These are phyloP conservation scores for Mortierella sp. DNA, from an alignment of 371 early-diverging fungal genomes.

Conservation along the genomic window DNA sequence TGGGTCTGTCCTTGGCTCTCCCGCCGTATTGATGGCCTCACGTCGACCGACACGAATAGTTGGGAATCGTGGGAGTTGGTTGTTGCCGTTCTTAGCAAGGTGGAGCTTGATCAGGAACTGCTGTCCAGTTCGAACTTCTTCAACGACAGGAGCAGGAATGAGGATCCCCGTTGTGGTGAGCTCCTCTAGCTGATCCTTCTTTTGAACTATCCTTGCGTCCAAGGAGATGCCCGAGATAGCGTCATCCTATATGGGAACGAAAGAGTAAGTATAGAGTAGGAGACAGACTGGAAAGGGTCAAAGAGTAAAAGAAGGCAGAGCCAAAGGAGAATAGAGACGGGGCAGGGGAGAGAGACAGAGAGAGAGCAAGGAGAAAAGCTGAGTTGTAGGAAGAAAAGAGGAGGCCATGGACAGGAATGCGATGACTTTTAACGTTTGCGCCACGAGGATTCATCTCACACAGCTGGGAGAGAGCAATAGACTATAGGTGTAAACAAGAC, in stretches of 20 bases:
- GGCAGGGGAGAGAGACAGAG: background rate
- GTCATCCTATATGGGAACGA: conserved; percentile 7
- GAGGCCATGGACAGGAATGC: too few species aligned
- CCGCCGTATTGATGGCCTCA: conserved; percentile 46
- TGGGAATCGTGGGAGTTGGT: conserved; percentile 14
- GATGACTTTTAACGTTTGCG: too few species aligned
- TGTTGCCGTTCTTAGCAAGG: conserved; percentile 9
- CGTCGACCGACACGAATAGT: conserved; percentile 35
- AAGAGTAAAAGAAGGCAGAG: background rate
- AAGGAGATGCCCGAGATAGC: conserved; percentile 23
- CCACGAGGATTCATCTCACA: too few species aligned
- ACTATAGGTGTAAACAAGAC: too few species aligned
- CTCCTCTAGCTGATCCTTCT: conserved; percentile 49
- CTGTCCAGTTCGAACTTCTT: conserved; percentile 46
- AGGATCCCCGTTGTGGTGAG: conserved; percentile 21
- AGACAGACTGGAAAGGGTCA: background rate
- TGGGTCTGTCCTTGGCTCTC: conserved; percentile 27
- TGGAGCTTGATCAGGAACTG: conserved; percentile 51
- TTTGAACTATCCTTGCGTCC: conserved; percentile 43
- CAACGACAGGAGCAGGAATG: conserved; percentile 26
- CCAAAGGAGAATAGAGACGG: background rate
- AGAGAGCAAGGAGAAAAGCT: too few species aligned
- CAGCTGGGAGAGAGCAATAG: too few species aligned
- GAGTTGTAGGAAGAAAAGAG: too few species aligned
- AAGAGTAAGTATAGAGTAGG: background rate